These are phyloP conservation scores for Aspergillus sp. DNA, from an alignment of 2,329 filamentous ascomycete genomes.

Conservation along the genomic window DNA sequence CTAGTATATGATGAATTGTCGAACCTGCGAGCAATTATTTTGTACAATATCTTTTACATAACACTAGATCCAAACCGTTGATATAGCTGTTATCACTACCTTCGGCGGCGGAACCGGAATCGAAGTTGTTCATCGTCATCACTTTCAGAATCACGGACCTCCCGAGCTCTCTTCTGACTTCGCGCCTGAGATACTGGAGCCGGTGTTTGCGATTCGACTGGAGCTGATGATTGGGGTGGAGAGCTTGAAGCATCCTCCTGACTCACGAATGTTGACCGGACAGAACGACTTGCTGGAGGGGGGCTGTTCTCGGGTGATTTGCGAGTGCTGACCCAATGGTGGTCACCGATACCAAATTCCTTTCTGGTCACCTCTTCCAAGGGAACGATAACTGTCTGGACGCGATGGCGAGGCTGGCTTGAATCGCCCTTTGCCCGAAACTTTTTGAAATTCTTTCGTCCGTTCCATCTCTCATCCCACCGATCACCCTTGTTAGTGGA, in stretches of 20 bases:
- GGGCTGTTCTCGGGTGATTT: slow-evolving; percentile 21
- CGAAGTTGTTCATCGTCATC: slow-evolving; percentile 54
- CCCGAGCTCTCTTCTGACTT: slow-evolving; percentile 30
- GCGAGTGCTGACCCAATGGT: slow-evolving; percentile 60
- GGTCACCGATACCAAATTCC: slow-evolving; percentile 68
- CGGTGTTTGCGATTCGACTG: slow-evolving; percentile 13
- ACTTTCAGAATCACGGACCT: slow-evolving; percentile 47
- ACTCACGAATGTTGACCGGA: neutral
- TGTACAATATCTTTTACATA: neutral
- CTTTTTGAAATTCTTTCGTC: slow-evolving; percentile 91
- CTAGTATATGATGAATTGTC: neutral
- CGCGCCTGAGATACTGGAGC: slow-evolving; percentile 7
- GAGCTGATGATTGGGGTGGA: slow-evolving; percentile 6
- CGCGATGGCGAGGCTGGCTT: slow-evolving; percentile 32
- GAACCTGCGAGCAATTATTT: neutral
- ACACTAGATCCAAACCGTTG: too few species aligned
- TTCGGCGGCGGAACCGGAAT: slow-evolving; percentile 43
- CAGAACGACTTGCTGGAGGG: slow-evolving; percentile 7
- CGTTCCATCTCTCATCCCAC: slow-evolving; percentile 90
- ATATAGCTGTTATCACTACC: slow-evolving; percentile 7
- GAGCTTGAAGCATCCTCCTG: slow-evolving; percentile 2
- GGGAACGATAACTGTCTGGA: slow-evolving; percentile 60
- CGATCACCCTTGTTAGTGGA: slow-evolving; percentile 51
- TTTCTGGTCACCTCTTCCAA: slow-evolving; percentile 68
- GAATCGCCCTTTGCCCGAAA: slow-evolving; percentile 50